Base-by-base conservation (phyloP, 441 rosid species). In the Viola pubescens region DNA sequence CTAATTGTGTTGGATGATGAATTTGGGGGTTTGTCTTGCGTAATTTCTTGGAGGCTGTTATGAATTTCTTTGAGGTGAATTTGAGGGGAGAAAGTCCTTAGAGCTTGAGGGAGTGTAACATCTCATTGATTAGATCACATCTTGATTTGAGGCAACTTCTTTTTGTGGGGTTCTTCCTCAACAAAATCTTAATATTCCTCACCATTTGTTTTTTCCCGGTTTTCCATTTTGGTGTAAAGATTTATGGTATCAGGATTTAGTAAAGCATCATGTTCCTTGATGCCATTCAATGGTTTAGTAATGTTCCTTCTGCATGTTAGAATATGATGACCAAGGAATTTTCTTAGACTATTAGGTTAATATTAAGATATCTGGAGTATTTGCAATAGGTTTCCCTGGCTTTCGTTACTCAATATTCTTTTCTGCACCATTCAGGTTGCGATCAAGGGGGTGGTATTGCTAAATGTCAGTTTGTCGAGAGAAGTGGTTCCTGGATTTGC, bases 401-500 rank as follows among this genome's bases (percentile, higher is more conserved):
- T 16, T 47, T 40, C 7, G 54, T 52, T 7, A 58, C 19, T 40
- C 54, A 45, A 2, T 45, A 12, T 43, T 5, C 54, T 43, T 26
- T 45, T 45, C 19, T 71, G 39, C 47, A 61, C 56, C 5, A 59
- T 64, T 54, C 74, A 91, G 96, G 73, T 88, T 51, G 37, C 67
- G 50, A 68, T 91, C 59, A 73, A 80, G 72, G 95, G 91, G 55
- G 67, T 92, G 64, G 79, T 87, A 59, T 76, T 92, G 79, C 74
- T 92, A 44, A 89, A 80, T 66, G 95, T 81, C 67, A 87, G 94
- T 63, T 79, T 92, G 70, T 80, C 97, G 54, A 87, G 98, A 78
- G 96, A 89, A 74, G 96, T 89, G 63, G 95, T 89, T 74, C 94
- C 98, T 57, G 85, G 82, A 60, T 87, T 92, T 75, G 95, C 97